phyloP scores from a whole-genome alignment of 2,329 filamentous ascomycete species.

The Calonectria multiphialidica region DNA sequence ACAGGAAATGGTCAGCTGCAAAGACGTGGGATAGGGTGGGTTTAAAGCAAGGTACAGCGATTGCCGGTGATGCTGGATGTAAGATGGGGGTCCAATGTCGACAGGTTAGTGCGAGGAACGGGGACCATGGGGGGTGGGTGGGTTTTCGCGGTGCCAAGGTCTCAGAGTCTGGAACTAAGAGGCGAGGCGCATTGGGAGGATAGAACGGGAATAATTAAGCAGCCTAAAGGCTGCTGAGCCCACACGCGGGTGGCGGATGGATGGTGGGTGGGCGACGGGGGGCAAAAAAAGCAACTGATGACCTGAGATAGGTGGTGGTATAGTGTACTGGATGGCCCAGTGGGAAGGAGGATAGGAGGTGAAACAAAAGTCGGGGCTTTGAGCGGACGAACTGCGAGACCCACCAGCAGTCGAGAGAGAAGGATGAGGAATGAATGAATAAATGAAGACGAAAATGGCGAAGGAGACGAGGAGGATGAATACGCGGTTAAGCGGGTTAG shows the following conservation, averaged over 20 bases:
- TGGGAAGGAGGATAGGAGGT: background rate
- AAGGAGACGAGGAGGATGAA: slow-evolving; percentile 1
- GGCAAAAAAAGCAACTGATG: background rate
- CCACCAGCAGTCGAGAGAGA: background rate
- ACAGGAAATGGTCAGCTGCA: slow-evolving; percentile 9
- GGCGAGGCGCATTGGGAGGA: background rate
- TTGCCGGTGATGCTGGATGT: background rate
- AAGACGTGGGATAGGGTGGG: slow-evolving; percentile 9
- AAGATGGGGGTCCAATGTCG: slow-evolving; percentile 4
- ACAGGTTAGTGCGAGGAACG: background rate
- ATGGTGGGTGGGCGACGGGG: background rate
- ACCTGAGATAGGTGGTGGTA: background rate
- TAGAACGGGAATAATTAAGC: slow-evolving; percentile 7
- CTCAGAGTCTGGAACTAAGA: slow-evolving; percentile 7
- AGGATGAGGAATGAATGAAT: slow-evolving; percentile 9
- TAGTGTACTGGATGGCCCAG: background rate
- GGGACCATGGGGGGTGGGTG: slow-evolving; percentile 1
- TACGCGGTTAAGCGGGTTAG: background rate
- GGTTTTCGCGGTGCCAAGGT: slow-evolving; percentile 11
- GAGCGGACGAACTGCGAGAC: slow-evolving; percentile 10
- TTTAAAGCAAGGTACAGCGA: slow-evolving; percentile 15
- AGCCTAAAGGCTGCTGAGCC: background rate
- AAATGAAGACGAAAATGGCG: background rate
- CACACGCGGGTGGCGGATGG: slow-evolving; percentile 5
- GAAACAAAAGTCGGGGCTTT: slow-evolving; percentile 11